Evolutionary conservation across 306 rosid genomes (phyloP), one percentile per base, ranked within the genome.

Genomic region (Quercus aquifolioides): DNA sequence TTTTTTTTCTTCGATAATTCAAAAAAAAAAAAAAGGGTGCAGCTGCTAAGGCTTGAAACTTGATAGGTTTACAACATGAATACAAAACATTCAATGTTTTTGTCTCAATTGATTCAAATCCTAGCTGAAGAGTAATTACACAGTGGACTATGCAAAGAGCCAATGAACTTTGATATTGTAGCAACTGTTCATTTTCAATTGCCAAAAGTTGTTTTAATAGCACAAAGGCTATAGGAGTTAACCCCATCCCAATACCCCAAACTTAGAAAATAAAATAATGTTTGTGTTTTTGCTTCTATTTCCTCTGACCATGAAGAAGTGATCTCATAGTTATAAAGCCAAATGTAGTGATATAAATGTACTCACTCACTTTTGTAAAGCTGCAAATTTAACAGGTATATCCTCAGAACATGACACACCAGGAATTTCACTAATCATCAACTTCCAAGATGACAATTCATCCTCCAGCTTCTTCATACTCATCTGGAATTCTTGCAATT

Each of bases 341-440:
- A 70, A 56, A 46, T 57, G 74, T 70, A 78, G 41, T 69, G 63
- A 88, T 35, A 57, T 74, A 54, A 55, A 77, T 76, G 73, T 26
- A 77, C 59, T 78, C 74, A 85, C 96, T 8, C 88, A 94, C 99
- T 87, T 92, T 80, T 95, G 99, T 69, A 95, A 85, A 76, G 96
- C 89, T 71, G 92, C 91, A 79, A 95, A 87, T 84, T 91, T 92
- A 72, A 73, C 65, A 49, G 94, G 96, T 83, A 95, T 23, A 83
- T 95, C 99, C 82, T 90, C 97, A 79, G 84, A 84, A 81, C 90
- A 81, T 69, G 94, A 82, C 80, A 95, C 84, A 51, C 89, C 99
- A 67, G 98, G 98, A 79, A 95, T 91, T 69, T 88, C 91, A 68
- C 82, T 69, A 56, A 89, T 86, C 74, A 90, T 83, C 70, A 72